Conservation (phyloP, 176 grass and related monocot genomes). For the Panicum miliaceum region DNA sequence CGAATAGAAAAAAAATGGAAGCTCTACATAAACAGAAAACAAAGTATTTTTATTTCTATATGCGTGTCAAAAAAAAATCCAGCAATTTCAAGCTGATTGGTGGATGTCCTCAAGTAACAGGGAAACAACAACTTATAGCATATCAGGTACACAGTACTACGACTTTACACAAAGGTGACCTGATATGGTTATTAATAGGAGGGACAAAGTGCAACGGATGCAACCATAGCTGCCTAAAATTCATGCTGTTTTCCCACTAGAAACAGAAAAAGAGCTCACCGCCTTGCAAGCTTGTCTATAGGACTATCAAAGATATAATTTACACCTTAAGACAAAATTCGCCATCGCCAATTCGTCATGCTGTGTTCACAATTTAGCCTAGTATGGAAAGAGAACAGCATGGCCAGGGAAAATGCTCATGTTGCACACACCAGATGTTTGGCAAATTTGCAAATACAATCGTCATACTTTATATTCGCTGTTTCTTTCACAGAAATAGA, state of each 20-base stretch:
- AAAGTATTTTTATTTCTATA: not conserved
- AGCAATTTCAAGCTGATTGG: not conserved
- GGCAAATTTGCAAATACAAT: not conserved
- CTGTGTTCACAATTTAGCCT: not conserved
- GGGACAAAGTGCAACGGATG: no score
- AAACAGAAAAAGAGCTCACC: not conserved
- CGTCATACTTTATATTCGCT: not conserved
- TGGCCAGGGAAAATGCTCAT: not conserved
- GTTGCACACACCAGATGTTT: not conserved
- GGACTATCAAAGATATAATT: not conserved
- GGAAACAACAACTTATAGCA: not conserved
- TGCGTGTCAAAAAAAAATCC: not conserved
- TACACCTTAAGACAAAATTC: not conserved
- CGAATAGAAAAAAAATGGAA: not conserved
- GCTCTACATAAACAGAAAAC: not conserved
- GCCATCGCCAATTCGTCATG: not conserved
- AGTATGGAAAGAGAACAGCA: constrained; percentile 8
- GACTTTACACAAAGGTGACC: not conserved
- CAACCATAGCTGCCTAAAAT: no score
- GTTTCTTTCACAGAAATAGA: constrained; percentile 26
- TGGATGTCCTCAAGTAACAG: not conserved
- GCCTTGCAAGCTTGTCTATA: not conserved
- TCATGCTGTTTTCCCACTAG: not conserved
- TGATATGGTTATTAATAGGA: not conserved
- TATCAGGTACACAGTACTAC: not conserved